Conservation (phyloP, 257 asterid genomes). For the Solanum dulcamara region DNA sequence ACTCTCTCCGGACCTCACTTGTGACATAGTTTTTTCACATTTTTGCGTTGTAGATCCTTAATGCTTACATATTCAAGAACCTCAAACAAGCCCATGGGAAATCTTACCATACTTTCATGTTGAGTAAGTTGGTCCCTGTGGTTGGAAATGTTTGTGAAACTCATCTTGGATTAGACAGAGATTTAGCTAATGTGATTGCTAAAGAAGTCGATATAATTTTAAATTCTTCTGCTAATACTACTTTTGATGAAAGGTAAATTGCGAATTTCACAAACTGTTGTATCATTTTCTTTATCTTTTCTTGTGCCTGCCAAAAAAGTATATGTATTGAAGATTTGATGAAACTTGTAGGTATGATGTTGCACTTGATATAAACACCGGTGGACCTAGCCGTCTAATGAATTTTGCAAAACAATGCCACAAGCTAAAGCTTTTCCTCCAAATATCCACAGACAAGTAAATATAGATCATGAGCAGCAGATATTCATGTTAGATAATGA, state of each 20-base stretch:
- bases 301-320: not conserved
- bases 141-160: conserved; percentile 68
- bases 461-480: not conserved
- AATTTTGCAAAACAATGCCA: conserved; percentile 62
- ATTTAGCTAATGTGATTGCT: conserved; percentile 28
- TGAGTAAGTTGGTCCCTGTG: conserved; percentile 73
- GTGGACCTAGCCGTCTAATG: conserved; percentile 65
- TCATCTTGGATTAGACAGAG: conserved; percentile 53
- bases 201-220: conserved; percentile 62
- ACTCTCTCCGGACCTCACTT: not conserved
- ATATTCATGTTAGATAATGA: too few species aligned
- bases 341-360: conserved; percentile 55
- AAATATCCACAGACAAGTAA: conserved; percentile 74
- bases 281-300: not conserved
- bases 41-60: conserved; percentile 26
- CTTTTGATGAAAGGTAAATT: conserved; percentile 72
- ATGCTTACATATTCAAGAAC: conserved; percentile 59
- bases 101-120: conserved; percentile 61
- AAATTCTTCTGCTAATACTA: conserved; percentile 84
- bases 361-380: conserved; percentile 73
- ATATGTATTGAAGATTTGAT: not conserved
- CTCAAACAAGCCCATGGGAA: conserved; percentile 68
- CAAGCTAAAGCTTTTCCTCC: conserved; percentile 57
- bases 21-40: not conserved
- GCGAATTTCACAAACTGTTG: not conserved